Conservation (phyloP, 1,284 basidiomycete genomes). For the Fomitopsis palustris region DNA sequence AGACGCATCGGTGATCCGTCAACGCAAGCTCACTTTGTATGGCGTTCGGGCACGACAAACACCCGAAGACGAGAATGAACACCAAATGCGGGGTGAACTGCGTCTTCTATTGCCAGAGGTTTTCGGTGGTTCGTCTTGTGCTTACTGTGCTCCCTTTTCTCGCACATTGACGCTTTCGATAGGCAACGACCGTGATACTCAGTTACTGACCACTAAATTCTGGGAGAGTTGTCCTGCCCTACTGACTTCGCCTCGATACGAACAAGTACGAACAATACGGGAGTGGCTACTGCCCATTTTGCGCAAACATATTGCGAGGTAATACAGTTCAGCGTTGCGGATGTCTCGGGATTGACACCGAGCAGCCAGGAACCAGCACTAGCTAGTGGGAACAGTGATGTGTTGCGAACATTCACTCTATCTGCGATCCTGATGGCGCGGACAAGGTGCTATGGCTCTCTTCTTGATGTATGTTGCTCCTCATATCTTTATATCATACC, state of each 20-base stretch:
- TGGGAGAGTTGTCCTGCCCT: slow-evolving; percentile 42
- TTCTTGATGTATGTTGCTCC: slow-evolving; percentile 54
- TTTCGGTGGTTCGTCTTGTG: slow-evolving; percentile 50
- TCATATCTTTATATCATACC: background rate
- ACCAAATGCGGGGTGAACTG: slow-evolving; percentile 65
- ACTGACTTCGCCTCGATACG: slow-evolving; percentile 56
- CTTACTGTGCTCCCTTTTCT: no score
- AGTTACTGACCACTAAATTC: slow-evolving; percentile 38
- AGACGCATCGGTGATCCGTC: slow-evolving; percentile 54
- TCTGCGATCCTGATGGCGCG: slow-evolving; percentile 57
- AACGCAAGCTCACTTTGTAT: slow-evolving; percentile 65
- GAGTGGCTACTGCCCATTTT: slow-evolving; percentile 70
- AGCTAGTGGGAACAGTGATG: slow-evolving; percentile 6
- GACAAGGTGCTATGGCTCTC: slow-evolving; percentile 59
- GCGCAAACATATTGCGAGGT: slow-evolving; percentile 50
- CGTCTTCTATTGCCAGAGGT: slow-evolving; percentile 60
- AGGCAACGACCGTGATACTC: slow-evolving; percentile 29
- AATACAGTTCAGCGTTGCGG: no score
- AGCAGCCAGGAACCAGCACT: slow-evolving; percentile 6
- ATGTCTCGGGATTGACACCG: background rate
- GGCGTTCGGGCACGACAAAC: slow-evolving; percentile 63
- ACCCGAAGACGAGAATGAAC: slow-evolving; percentile 64
- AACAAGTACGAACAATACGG: slow-evolving; percentile 62
- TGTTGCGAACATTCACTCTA: slow-evolving; percentile 48
- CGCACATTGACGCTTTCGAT: background rate